Evolutionary conservation across 768 basidiomycete species (phyloP).

Genomic region (Rhizopogon roseolus): DNA sequence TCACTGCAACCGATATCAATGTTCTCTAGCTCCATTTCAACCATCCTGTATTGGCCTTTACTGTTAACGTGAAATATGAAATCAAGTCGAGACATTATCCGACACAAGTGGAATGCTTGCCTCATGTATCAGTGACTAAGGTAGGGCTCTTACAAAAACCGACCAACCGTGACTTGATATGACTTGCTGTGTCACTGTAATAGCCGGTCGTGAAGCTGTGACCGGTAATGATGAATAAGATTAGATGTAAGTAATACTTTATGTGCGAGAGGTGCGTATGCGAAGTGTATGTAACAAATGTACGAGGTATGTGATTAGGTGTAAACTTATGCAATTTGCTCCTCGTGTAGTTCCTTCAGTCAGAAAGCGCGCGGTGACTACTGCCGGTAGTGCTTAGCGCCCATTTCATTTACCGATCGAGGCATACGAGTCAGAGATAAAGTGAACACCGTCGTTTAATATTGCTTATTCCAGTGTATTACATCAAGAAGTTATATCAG

Average conservation of each 20-base stretch:
- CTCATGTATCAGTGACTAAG: background rate
- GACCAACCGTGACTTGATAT: too few species aligned
- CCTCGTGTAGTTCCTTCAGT: background rate
- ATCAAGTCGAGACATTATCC: background rate
- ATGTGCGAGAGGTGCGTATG: too few species aligned
- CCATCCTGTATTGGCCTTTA: background rate
- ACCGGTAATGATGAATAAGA: too few species aligned
- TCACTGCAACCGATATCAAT: too few species aligned
- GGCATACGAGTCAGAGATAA: background rate
- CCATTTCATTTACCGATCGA: background rate
- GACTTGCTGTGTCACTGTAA: too few species aligned
- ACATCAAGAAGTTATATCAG: background rate
- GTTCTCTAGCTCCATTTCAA: too few species aligned
- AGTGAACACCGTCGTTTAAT: background rate
- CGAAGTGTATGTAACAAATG: too few species aligned
- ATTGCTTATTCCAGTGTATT: background rate
- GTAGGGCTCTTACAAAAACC: too few species aligned
- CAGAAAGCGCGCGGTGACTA: conserved; percentile 10
- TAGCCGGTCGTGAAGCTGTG: too few species aligned
- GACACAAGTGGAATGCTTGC: background rate
- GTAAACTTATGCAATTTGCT: background rate
- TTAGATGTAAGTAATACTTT: too few species aligned
- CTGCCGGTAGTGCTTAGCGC: conserved; percentile 1
- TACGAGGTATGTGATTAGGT: too few species aligned
- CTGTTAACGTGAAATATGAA: background rate